A percentile compares a stretch with the other conserved stretches of the same genome.
Evolutionary conservation across 192 early-diverging fungal species (phyloP).

Genomic region (Chytriomyces confervae): DNA sequence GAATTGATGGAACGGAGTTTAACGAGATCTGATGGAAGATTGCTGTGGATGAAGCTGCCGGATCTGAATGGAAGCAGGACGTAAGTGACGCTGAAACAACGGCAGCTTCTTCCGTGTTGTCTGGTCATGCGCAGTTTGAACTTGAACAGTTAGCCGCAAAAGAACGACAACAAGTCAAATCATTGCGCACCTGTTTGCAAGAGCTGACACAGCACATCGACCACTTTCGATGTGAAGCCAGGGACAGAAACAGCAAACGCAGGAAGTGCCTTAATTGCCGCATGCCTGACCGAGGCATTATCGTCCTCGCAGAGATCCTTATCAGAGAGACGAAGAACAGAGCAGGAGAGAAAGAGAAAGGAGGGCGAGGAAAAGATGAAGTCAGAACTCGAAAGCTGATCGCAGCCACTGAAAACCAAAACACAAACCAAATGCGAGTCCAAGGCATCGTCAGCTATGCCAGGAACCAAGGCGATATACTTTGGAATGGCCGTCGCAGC

Average conservation of each 20-base stretch:
- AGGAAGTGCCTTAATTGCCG: conserved; percentile 15
- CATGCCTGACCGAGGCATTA: not conserved
- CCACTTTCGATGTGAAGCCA: not conserved
- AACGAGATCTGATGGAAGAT: not conserved
- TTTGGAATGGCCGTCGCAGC: conserved; percentile 6
- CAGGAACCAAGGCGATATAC: not conserved
- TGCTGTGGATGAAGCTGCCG: not conserved
- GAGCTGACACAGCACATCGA: conserved; percentile 15
- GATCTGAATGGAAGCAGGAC: not conserved
- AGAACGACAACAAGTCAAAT: not conserved
- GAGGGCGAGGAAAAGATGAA: not conserved
- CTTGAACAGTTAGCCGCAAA: not conserved
- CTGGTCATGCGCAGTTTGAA: not conserved
- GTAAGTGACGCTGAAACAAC: not conserved
- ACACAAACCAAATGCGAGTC: conserved; percentile 2
- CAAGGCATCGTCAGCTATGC: not conserved
- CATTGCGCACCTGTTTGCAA: not conserved
- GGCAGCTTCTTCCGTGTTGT: not conserved
- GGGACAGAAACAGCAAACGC: not conserved
- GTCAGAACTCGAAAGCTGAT: not conserved
- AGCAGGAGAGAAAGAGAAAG: no score
- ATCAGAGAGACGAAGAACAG: not conserved
- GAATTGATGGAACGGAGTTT: not conserved
- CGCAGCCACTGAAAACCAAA: not conserved
- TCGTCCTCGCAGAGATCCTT: conserved; percentile 26